phyloP scores from a whole-genome alignment of 2,329 filamentous ascomycete genomes.

The Plenodomus lindquistii region DNA sequence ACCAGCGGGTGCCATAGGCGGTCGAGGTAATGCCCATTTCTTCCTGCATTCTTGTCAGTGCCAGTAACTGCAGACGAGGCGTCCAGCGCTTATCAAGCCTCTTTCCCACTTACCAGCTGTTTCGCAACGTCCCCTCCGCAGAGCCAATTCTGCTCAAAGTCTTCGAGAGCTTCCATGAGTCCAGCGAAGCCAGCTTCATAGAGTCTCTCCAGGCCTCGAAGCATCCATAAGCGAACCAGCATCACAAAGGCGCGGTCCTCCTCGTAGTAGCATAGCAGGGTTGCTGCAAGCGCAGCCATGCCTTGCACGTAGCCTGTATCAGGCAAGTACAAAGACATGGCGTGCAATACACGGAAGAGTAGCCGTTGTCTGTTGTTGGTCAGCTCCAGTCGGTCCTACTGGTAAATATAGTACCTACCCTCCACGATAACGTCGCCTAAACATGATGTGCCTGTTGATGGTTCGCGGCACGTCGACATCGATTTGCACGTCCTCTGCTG shows the following conservation, averaged over 20 bases:
- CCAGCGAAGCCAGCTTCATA: conserved; percentile 85
- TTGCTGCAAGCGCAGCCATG: conserved; percentile 92
- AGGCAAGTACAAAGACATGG: conserved; percentile 87
- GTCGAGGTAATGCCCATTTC: conserved; percentile 82
- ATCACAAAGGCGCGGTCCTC: conserved; percentile 95
- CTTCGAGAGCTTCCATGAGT: conserved; percentile 80
- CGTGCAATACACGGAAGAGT: conserved; percentile 89
- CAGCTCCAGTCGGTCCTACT: conserved; percentile 7
- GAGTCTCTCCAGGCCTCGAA: conserved; percentile 81
- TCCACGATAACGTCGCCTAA: conserved; percentile 85
- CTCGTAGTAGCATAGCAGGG: conserved; percentile 93
- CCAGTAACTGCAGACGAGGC: neutral
- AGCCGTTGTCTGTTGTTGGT: conserved; percentile 65
- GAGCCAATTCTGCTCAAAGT: conserved; percentile 86
- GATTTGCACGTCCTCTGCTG: conserved; percentile 92
- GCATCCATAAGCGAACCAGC: conserved; percentile 91
- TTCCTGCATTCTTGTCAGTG: conserved; percentile 52
- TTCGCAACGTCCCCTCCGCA: conserved; percentile 73
- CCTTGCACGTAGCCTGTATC: conserved; percentile 95
- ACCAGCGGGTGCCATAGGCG: conserved; percentile 96
- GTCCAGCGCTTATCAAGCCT: neutral
- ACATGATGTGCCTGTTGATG: conserved; percentile 97
- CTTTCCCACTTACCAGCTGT: conserved; percentile 67
- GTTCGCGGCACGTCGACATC: conserved; percentile 95
- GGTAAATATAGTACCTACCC: conserved; percentile 53